Conservation (phyloP, 495 filamentous ascomycete species). For the Coniosporium apollinis region DNA sequence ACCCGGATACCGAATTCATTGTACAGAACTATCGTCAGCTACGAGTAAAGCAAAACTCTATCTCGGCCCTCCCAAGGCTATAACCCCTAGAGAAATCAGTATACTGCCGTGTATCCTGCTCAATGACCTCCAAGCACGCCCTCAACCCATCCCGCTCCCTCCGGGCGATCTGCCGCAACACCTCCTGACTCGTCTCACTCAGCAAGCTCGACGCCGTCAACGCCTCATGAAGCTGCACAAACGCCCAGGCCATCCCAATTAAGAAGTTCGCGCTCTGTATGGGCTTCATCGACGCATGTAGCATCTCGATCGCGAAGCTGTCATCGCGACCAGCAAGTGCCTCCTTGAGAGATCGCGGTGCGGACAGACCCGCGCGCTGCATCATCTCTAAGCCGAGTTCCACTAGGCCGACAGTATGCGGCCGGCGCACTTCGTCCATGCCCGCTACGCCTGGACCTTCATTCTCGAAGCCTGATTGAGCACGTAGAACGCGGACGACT, state of each 20-base stretch:
- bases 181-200: background rate
- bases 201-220: background rate
- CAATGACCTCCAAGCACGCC: background rate
- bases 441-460: slow-evolving; percentile 18
- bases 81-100: no score
- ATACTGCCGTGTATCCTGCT: no score
- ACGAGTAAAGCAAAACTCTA: no score
- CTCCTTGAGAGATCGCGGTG: background rate
- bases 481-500: slow-evolving; percentile 22
- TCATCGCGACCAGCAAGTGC: background rate
- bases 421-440: slow-evolving; percentile 18
- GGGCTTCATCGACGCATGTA: background rate
- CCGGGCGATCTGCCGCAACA: background rate
- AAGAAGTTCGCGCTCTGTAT: background rate
- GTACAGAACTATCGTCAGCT: no score
- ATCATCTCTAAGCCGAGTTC: slow-evolving; percentile 22
- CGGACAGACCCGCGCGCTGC: background rate
- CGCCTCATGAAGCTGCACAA: slow-evolving; percentile 2
- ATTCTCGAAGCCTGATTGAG: slow-evolving; percentile 20
- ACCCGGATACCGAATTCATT: no score
- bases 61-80: no score
- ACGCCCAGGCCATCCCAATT: background rate
- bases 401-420: slow-evolving; percentile 12
- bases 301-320: background rate
- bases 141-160: background rate